Evolutionary conservation across 169 alveolate genomes (phyloP), one percentile per base, ranked within the genome.

Genomic region (Haemoproteus tartakovskyi): DNA sequence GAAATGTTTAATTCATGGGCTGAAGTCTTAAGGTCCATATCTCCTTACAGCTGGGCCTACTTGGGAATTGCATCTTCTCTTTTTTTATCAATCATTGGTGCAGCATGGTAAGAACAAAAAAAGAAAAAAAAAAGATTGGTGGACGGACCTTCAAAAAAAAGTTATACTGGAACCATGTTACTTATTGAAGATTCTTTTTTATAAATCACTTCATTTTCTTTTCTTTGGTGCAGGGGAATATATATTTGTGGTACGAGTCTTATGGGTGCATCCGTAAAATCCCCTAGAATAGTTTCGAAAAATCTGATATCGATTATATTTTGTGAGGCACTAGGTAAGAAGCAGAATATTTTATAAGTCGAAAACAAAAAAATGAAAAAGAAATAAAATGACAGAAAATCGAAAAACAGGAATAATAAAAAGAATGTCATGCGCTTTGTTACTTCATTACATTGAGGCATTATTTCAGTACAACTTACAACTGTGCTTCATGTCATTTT

Each of bases 241-340:
- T 96, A 95, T 86, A 92, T 97, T 43, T 95, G 99, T 29, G 99
- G 99, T 5, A 92, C 97, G 61, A 91, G 98, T 57, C 87, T 98
- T 21, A 92, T 97, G 46, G 99, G 99, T 1, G 99, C 99, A 16
- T 95, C 99, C 24, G 96, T 98, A 60, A 96, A 96, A 88, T 94
- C 99, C 47, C 99, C 99, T 14, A 94, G 99, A 79, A 97, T 98
- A 57, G 95, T 98, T 54, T 95, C 99, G 22, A 98, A 98, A 92
- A 98, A 97, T 89, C 85, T 98, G 61, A 97, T 98, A 38, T 93
- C 98, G 48, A 95, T 98, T 54, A 98, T 97, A 81, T 98, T 98
- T 89, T 98, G 99, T 89, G 99, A 98, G 83, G 99, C 99, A 22
- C 97, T 97, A 11, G 99, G 99, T 48, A 97, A 95, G 64, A 94